These are phyloP conservation scores for Ganoderma lucidum DNA, from an alignment of 1,284 basidiomycete species.

Conservation along the genomic window DNA sequence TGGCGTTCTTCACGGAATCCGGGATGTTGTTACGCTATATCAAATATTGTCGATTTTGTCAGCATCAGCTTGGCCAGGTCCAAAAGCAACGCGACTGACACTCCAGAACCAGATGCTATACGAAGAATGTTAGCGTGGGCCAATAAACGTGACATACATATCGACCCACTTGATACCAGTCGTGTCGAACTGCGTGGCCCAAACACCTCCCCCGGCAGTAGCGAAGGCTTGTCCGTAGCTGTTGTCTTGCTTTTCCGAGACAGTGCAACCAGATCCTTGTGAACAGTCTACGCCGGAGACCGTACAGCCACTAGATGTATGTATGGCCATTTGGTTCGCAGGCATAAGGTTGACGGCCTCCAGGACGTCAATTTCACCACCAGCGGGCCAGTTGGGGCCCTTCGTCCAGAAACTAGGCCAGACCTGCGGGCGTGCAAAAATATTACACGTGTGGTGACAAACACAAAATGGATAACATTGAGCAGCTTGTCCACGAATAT, in stretches of 20 bases:
- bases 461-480: not conserved
- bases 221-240: constrained; percentile 65
- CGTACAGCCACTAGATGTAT: constrained; percentile 48
- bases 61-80: not conserved
- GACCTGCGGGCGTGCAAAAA: constrained; percentile 31
- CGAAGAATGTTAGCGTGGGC: constrained; percentile 12
- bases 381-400: constrained; percentile 59
- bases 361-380: constrained; percentile 67
- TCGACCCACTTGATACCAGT: constrained; percentile 45
- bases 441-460: not conserved
- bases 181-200: constrained; percentile 68
- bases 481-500: not conserved
- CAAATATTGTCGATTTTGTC: constrained; percentile 21
- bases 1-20: constrained; percentile 35
- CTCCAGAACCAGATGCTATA: constrained; percentile 74
- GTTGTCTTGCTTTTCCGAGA: constrained; percentile 55
- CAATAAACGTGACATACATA: constrained; percentile 14
- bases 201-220: constrained; percentile 69
- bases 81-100: constrained; percentile 43
- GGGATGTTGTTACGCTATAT: constrained; percentile 50
- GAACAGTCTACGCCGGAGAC: constrained; percentile 51
- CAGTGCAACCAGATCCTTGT: constrained; percentile 58
- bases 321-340: constrained; percentile 57
- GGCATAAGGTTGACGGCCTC: constrained; percentile 54
- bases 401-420: constrained; percentile 68